Evolutionary conservation across 768 basidiomycete species (phyloP).

Genomic region (Lyophyllum decastes): DNA sequence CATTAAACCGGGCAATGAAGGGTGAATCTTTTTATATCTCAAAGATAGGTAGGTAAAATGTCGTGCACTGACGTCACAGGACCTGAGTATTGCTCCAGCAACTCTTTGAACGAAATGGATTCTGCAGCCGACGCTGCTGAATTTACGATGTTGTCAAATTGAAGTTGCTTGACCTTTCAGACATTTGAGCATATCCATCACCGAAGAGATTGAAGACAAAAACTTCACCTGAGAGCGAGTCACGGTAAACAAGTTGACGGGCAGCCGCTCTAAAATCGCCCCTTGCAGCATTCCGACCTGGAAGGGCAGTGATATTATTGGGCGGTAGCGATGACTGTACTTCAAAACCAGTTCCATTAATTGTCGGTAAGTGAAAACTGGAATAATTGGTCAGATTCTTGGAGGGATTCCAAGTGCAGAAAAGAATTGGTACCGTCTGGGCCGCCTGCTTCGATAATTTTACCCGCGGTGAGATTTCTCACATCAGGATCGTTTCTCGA

Average conservation of each 20-base stretch:
- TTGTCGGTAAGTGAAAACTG: constrained; percentile 69
- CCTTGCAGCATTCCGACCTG: constrained; percentile 66
- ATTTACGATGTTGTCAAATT: constrained; percentile 56
- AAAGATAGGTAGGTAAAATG: constrained; percentile 57
- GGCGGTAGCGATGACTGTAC: constrained; percentile 51
- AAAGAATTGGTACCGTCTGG: constrained; percentile 31
- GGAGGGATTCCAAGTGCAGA: not conserved
- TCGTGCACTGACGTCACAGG: constrained; percentile 51
- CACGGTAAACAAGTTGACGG: constrained; percentile 64
- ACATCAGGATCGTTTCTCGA: constrained; percentile 45
- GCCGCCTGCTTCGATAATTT: constrained; percentile 46
- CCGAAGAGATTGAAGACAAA: not conserved
- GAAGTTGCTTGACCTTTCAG: constrained; percentile 62
- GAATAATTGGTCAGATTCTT: not conserved
- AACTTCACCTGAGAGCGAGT: constrained; percentile 63
- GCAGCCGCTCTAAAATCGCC: constrained; percentile 61
- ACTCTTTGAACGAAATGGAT: constrained; percentile 34
- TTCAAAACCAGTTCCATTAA: constrained; percentile 65
- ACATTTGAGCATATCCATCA: not conserved
- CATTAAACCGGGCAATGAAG: not conserved
- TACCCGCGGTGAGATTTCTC: constrained; percentile 48
- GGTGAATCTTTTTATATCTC: not conserved
- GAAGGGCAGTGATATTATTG: constrained; percentile 67
- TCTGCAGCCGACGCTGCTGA: constrained; percentile 25
- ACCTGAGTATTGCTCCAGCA: constrained; percentile 38